Base-by-base conservation (phyloP, 768 basidiomycete genomes). In the Rhodotorula taiwanensis region DNA sequence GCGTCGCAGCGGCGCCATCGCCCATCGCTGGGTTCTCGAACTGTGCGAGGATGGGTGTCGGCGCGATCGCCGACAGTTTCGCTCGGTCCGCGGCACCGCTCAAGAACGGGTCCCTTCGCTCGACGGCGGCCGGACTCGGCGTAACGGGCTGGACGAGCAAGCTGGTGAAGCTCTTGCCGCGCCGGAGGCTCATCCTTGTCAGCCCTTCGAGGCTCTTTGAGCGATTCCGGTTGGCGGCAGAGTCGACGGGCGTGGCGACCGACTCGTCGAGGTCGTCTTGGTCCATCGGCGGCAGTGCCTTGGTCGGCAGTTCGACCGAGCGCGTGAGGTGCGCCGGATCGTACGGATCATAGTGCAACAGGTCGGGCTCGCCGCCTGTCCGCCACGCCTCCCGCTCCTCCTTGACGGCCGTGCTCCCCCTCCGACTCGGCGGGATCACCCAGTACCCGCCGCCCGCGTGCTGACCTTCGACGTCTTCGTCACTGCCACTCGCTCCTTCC, bases 91-190 rank as follows among this genome's bases (percentile, higher is more conserved):
- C 27, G 3, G 27, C 5, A 41, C 25, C 39, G 34, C 21, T 10
- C 28, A 30, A 39, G 23, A 50, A 31, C 39, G 58, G 53, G 18
- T 69, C 62, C 39, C 54, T 44, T 10, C 60, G 62, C 30, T 64
- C 62, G 10, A 8, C 15, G 7, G 36, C 9, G 36, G 25, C 42
- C 13, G 62, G 49, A 16, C 60, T 62, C 15, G 47, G 27, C 33
- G 47, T 28, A 4, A 43, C 33, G 2, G 50, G 58, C n/a, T 42
- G 49, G 11, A 30, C 47, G 39, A 67, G 58, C 43, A 68, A 30
- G 36, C 59, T 61, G 23, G 67, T 69, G 53, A 69, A 69, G 55
- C 62, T 64, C 52, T 52, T 45, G 4, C 67, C 67, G 15, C 67
- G 48, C 33, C 67, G 34, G 14, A 69, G 33, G n/a, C 60, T 49